Evolutionary conservation across 1,284 basidiomycete species (phyloP).

Genomic region (Entoloma clypeatum): DNA sequence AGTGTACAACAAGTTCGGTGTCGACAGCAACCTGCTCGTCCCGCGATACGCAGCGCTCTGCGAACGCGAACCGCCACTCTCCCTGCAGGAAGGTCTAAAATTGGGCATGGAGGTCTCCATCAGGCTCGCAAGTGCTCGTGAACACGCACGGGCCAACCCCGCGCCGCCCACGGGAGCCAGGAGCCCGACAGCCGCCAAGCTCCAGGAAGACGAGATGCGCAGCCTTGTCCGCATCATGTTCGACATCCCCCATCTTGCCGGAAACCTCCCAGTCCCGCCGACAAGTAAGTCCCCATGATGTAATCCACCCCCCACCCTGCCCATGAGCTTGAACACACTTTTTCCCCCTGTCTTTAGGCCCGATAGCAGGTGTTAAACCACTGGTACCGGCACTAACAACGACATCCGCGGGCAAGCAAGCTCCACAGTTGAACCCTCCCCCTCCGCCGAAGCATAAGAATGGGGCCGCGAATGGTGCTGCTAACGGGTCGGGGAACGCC

Average conservation of each 20-base stretch:
- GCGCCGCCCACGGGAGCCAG: constrained; percentile 36
- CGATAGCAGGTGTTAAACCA: too few relatives aligned
- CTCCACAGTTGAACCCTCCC: not conserved
- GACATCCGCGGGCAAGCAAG: not conserved
- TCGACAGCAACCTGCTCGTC: constrained; percentile 52
- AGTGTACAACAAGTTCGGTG: constrained; percentile 50
- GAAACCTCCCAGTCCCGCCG: too few relatives aligned
- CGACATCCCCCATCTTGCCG: constrained; percentile 25
- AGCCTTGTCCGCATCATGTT: constrained; percentile 39
- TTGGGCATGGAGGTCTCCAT: constrained; percentile 59
- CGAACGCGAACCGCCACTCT: constrained; percentile 50
- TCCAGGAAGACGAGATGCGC: constrained; percentile 33
- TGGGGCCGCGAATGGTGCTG: constrained; percentile 11
- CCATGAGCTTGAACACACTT: too few relatives aligned
- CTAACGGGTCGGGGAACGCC: constrained; percentile 9
- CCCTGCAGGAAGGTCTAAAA: constrained; percentile 49
- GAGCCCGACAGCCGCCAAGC: constrained; percentile 35
- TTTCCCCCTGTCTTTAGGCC: too few relatives aligned
- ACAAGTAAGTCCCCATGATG: too few relatives aligned
- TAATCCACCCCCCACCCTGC: too few relatives aligned
- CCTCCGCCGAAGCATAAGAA: constrained; percentile 4
- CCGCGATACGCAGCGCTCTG: constrained; percentile 55
- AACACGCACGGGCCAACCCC: constrained; percentile 42
- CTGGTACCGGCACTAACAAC: too few relatives aligned
- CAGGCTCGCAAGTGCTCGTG: constrained; percentile 54